Conservation (phyloP, 805 yeast genomes). For the Suhomyces kilbournensis region DNA sequence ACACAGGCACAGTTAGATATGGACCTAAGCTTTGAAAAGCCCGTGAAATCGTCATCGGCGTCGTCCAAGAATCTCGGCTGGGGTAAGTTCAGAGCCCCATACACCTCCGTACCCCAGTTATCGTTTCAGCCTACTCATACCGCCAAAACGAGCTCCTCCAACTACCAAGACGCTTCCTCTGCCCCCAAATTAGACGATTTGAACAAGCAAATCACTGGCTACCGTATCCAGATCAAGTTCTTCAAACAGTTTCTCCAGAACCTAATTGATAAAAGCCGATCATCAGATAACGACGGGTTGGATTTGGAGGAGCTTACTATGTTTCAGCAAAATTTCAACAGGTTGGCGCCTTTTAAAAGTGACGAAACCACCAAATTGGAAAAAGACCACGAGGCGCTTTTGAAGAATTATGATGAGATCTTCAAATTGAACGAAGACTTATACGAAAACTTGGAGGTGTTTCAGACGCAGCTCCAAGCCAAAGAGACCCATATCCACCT, state of each 20-base stretch:
- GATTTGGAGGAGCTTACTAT: slow-evolving; percentile 19
- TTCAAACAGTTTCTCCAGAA: slow-evolving; percentile 40
- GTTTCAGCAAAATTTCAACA: slow-evolving; percentile 17
- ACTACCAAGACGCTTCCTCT: slow-evolving; percentile 16
- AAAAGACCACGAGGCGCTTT: slow-evolving; percentile 17
- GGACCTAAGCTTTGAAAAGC: slow-evolving; percentile 17
- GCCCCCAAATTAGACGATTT: slow-evolving; percentile 25
- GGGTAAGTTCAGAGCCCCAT: slow-evolving; percentile 21
- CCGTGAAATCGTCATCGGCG: slow-evolving; percentile 10
- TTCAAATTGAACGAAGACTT: slow-evolving; percentile 37
- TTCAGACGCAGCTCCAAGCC: slow-evolving; percentile 28
- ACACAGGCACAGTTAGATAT: slow-evolving; percentile 22
- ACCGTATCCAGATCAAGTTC: slow-evolving; percentile 36
- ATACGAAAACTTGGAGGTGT: slow-evolving; percentile 32
- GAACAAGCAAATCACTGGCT: slow-evolving; percentile 35
- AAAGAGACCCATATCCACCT: slow-evolving; percentile 22
- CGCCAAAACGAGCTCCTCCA: slow-evolving; percentile 5
- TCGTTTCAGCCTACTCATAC: slow-evolving; percentile 6
- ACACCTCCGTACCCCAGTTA: slow-evolving; percentile 2
- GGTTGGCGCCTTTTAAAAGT: slow-evolving; percentile 8
- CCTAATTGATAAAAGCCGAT: slow-evolving; percentile 19
- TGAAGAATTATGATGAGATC: slow-evolving; percentile 32
- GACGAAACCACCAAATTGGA: slow-evolving; percentile 12
- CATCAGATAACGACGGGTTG: slow-evolving; percentile 4
- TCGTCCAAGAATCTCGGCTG: slow-evolving; percentile 9